Percentiles rank a stretch among this genome's conserved stretches.
Conservation (phyloP, 1,284 basidiomycete species). For the Fomes fomentarius region DNA sequence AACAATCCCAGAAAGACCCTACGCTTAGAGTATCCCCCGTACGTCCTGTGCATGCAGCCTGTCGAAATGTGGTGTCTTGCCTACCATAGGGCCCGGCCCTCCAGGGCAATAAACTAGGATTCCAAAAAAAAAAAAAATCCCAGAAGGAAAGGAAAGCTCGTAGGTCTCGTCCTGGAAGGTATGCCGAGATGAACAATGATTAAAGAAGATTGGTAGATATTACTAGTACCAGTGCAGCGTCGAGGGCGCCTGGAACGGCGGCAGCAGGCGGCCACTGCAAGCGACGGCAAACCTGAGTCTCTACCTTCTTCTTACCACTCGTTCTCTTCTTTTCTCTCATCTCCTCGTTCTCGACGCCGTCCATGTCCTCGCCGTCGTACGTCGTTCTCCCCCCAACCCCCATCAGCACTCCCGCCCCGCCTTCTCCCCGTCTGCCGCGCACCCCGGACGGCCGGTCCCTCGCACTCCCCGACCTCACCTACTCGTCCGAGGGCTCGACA, state of each 20-base stretch:
- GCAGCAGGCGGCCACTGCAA: constrained; percentile 2
- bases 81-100: no score
- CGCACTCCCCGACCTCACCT: constrained; percentile 33
- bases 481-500: constrained; percentile 26
- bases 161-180: neutral
- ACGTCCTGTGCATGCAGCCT: no score
- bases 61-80: no score
- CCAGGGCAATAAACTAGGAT: no score
- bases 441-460: constrained; percentile 24
- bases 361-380: constrained; percentile 51
- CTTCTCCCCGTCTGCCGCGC: constrained; percentile 30
- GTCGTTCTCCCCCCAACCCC: constrained; percentile 47
- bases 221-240: neutral
- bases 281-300: constrained; percentile 14
- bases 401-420: constrained; percentile 26
- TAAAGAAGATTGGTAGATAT: neutral
- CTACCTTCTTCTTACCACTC: constrained; percentile 13
- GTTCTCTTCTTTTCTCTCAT: constrained; percentile 10
- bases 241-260: neutral
- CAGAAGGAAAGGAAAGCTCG: no score
- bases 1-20: no score
- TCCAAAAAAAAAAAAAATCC: no score
- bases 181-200: no score
- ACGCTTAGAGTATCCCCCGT: no score
- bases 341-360: constrained; percentile 10